Conservation (phyloP, 192 early-diverging fungal genomes). For the Entrophospora sp. region DNA sequence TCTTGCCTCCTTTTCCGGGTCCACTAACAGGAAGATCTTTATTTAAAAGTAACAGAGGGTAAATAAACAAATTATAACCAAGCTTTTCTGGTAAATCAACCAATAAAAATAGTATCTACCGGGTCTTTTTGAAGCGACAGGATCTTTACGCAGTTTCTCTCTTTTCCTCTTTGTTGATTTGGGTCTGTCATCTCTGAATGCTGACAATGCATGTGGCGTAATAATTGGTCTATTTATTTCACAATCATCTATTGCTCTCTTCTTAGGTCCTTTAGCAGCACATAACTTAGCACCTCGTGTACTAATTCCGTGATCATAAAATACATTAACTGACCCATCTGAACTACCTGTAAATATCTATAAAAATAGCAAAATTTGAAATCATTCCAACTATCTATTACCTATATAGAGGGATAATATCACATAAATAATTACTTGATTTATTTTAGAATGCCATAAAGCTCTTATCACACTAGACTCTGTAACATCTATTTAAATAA, state of each 20-base stretch:
- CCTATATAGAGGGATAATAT: no score
- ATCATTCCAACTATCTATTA: neutral
- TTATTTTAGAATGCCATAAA: constrained; percentile 79
- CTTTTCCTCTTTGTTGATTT: constrained; percentile 59
- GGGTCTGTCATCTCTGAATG: constrained; percentile 71
- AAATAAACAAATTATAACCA: neutral
- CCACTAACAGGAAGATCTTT: constrained; percentile 66
- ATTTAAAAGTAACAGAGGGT: no score
- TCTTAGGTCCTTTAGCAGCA: constrained; percentile 56
- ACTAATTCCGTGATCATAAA: constrained; percentile 64
- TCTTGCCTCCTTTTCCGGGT: constrained; percentile 75
- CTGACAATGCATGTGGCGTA: constrained; percentile 79
- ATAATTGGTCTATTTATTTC: constrained; percentile 67
- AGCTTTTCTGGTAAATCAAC: neutral
- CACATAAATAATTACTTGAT: constrained; percentile 43
- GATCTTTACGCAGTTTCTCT: constrained; percentile 65
- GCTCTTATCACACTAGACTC: constrained; percentile 62
- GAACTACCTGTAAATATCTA: constrained; percentile 72
- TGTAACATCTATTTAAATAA: constrained; percentile 24
- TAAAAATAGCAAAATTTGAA: neutral
- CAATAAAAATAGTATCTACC: constrained; percentile 25
- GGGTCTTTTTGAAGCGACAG: constrained; percentile 63
- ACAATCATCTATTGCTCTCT: constrained; percentile 50
- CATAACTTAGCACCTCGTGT: constrained; percentile 66
- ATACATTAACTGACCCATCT: constrained; percentile 65